Base-by-base conservation (phyloP, 805 yeast species). In the Lipomyces spencermartinsiae region DNA sequence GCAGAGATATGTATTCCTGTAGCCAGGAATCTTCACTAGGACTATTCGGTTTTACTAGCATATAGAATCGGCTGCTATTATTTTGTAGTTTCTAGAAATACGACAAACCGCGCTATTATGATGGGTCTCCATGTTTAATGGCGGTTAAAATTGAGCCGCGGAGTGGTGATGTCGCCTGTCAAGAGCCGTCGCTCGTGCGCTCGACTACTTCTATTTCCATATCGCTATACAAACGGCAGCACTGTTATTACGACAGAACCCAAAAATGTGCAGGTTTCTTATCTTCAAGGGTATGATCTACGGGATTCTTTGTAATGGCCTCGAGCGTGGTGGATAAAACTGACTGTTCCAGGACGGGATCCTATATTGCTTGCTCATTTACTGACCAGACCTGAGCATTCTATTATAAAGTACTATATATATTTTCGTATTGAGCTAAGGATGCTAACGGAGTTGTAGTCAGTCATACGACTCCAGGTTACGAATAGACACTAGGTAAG, bases 331-430 rank as follows among this genome's bases (percentile, higher is more conserved):
- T 19, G 29, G 4, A 10, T 4, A 55, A 5, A 10, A 12, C 22
- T n/a, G 39, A 9, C 29, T 33, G 39, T 58, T 54, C 31, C 59
- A 75, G 97, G 98, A 34, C 88, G 89, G 59, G 97, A 95, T 73
- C 91, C 97, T 2, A 91, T 94, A 76, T 85, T 90, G 57, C 83
- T 95, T 49, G 91, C 97, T 14, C 93, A 94, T 76, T 82, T 95
- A 34, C 83, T 95, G 59, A 95, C 99, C 2, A 86, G 92, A 66
- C 99, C 99, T 0, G 98, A 97, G 0, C 99, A 95, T 77, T 93
- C 98, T 3, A 95, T 95, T 75, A 95, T 95, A 77, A 94, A 94
- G 81, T 79, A 65, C 59, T 80, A 67, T 8, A 16, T 14, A 56
- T 22, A 0, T 34, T 22, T 16, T 25, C 19, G 10, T 33, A 9